Evolutionary conservation across 2,329 filamentous ascomycete genomes (phyloP).

Genomic region (Hypomyces rosellus): DNA sequence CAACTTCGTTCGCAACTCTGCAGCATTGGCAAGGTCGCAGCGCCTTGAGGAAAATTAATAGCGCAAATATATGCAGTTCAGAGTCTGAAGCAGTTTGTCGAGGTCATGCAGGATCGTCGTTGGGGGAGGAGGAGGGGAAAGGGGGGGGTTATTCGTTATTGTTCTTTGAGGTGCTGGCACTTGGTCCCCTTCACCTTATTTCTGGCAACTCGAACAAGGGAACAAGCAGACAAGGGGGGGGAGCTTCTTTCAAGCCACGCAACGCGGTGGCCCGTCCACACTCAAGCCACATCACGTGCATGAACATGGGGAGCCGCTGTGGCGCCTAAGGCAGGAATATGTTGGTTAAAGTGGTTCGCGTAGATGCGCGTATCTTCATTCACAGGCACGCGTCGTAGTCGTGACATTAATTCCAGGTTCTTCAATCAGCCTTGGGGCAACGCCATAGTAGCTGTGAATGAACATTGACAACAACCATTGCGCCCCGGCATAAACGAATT

Average conservation of each 20-base stretch:
- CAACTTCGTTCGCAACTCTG: slow-evolving; percentile 7
- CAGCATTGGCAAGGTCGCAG: slow-evolving; percentile 9
- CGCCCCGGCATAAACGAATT: background rate
- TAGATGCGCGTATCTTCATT: slow-evolving; percentile 30
- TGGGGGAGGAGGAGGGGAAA: background rate
- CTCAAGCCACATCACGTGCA: slow-evolving; percentile 27
- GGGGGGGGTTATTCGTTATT: background rate
- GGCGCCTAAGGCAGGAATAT: slow-evolving; percentile 29
- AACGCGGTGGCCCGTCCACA: slow-evolving; percentile 1
- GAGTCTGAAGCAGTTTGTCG: slow-evolving; percentile 3
- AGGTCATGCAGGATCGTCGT: background rate
- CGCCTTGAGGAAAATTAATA: background rate
- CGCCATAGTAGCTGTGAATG: slow-evolving; percentile 5
- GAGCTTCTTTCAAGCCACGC: slow-evolving; percentile 10
- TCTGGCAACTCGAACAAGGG: background rate
- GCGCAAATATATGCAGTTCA: slow-evolving; percentile 2
- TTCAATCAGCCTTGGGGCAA: slow-evolving; percentile 4
- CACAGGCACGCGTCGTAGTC: slow-evolving; percentile 29
- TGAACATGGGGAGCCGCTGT: background rate
- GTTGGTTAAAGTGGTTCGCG: slow-evolving; percentile 32
- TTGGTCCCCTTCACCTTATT: background rate
- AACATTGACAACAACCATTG: slow-evolving; percentile 1
- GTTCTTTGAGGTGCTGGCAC: background rate
- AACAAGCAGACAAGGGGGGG: background rate
- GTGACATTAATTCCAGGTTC: slow-evolving; percentile 25